Base-by-base conservation (phyloP, 306 rosid species). In the Sesbania bispinosa region DNA sequence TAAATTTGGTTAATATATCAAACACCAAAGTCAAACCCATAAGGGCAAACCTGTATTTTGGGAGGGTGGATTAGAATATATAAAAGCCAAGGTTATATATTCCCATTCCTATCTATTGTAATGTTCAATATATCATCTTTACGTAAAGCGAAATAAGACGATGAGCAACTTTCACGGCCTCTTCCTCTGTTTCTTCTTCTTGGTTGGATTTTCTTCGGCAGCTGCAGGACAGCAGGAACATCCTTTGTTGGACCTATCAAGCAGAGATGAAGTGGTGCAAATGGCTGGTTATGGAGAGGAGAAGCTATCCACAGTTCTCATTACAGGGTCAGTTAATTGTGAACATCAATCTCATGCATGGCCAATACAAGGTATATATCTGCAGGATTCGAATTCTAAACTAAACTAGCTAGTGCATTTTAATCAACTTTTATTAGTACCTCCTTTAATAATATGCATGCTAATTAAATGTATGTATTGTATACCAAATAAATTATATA, bases 241-340 rank as follows among this genome's bases (percentile, higher is more conserved):
- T 7, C 59, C 71, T 14, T 48, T 83, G 58, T 60, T 81, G 1
- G 87, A 78, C 36, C 57, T 77, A 50, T 67, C 80, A 32, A 85
- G 83, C 85, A 80, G 88, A 74, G 88, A 91, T 3, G 96, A 94
- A 32, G 63, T 84, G 77, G 81, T 80, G 77, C 73, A 79, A 41
- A 74, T 85, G 24, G 97, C 97, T 65, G 99, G 99, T 32, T 91
- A 94, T 81, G 97, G 99, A 61, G 96, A 94, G 68, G 90, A 91
- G 63, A 94, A 82, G 81, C 87, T 94, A 18, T 94, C 99, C 62
- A 94, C 97, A 0, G 99, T 94, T n/a, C 80, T 94, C 6, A 77
- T 94, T 30, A 83, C 90, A 9, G 99, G 97, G 2, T 94, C 99
- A 2, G 60, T 94, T 73, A 67, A 77, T 76, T 91, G 96, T 24